phyloP scores from a whole-genome alignment of 2,329 filamentous ascomycete genomes.

The Talaromyces sp. region DNA sequence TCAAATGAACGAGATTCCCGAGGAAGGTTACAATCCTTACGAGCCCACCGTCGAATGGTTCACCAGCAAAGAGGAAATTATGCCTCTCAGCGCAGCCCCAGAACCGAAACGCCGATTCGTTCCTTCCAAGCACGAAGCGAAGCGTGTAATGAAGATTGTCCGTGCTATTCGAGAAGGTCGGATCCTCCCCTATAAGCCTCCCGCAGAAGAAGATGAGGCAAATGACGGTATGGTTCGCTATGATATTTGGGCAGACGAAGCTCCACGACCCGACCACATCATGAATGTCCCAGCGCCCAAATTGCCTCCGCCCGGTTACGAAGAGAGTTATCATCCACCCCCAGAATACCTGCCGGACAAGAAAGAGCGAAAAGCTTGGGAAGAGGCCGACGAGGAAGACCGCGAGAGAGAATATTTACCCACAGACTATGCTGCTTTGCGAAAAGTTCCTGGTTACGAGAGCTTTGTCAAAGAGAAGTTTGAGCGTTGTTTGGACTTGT shows the following conservation, averaged over 20 bases:
- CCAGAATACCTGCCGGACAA: conserved; percentile 87
- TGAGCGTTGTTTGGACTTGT: conserved; percentile 90
- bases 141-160: conserved; percentile 95
- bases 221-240: conserved; percentile 70
- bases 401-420: conserved; percentile 86
- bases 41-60: conserved; percentile 95
- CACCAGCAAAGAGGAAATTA: conserved; percentile 81
- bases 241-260: conserved; percentile 94
- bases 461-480: conserved; percentile 93
- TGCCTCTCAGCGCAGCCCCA: conserved; percentile 91
- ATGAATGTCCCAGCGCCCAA: conserved; percentile 98
- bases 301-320: conserved; percentile 85
- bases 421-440: conserved; percentile 74
- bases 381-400: conserved; percentile 82
- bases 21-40: conserved; percentile 89
- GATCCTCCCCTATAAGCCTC: conserved; percentile 84
- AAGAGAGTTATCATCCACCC: conserved; percentile 94
- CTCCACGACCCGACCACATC: conserved; percentile 72
- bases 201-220: conserved; percentile 66
- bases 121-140: conserved; percentile 94
- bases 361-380: conserved; percentile 80
- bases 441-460: conserved; percentile 88
- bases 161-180: conserved; percentile 91
- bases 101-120: conserved; percentile 95
- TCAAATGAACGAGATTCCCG: conserved; percentile 81